Evolutionary conservation across 139 green algal genomes (phyloP).

Genomic region (Volvox africanus): DNA sequence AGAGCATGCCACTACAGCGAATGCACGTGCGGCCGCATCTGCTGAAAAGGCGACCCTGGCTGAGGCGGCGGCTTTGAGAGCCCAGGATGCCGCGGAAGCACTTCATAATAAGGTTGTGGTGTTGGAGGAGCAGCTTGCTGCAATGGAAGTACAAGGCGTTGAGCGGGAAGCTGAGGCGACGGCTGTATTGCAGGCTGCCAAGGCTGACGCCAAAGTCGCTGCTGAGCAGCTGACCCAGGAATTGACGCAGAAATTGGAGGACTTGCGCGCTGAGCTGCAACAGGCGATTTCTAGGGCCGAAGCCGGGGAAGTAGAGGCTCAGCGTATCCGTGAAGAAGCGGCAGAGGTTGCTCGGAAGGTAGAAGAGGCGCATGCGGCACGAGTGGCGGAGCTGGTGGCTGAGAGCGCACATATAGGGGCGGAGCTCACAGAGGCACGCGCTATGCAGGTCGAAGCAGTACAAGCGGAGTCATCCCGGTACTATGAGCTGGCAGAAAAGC

Average conservation of each 20-base stretch:
- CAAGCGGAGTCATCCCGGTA: neutral
- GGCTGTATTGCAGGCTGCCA: neutral
- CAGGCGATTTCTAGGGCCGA: neutral
- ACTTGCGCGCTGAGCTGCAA: neutral
- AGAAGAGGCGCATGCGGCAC: neutral
- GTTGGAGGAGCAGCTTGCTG: neutral
- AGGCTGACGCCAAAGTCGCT: neutral
- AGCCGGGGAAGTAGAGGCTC: neutral
- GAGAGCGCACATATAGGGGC: neutral
- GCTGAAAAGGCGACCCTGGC: neutral
- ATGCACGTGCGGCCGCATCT: neutral
- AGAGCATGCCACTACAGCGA: neutral
- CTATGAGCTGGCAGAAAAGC: conserved; percentile 22
- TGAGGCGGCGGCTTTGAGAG: neutral
- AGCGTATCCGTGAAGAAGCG: neutral
- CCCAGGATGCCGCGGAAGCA: neutral
- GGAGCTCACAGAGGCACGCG: neutral
- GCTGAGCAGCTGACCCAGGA: neutral
- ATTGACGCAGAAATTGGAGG: neutral
- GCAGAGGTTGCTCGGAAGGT: neutral
- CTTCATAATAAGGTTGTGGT: neutral
- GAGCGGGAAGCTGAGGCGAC: neutral
- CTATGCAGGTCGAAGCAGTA: neutral
- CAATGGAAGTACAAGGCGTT: neutral
- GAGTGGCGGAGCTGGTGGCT: neutral